Evolutionary conservation across 1,284 basidiomycete species (phyloP), one percentile per base, ranked within the genome.

Genomic region (Xerocomus tenax): DNA sequence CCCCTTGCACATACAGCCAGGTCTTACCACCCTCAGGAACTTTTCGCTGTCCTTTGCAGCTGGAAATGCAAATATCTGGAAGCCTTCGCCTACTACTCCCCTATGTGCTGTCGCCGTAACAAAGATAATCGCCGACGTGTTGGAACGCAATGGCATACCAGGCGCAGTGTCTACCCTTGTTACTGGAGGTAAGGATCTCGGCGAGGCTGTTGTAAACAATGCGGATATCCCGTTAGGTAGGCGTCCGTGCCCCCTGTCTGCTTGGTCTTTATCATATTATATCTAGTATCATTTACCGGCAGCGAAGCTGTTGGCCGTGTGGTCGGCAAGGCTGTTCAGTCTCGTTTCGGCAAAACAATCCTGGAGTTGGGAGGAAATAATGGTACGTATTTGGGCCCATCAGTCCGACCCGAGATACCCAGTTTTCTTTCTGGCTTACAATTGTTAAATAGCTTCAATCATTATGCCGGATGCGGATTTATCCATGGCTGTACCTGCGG

Each of bases 361-460:
- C 76, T 97, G 28, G 94, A 97, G 65, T 75, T 97, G 9, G 93
- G 93, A n/a, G 94, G 94, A 32, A 97, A 98, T 71, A 96, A 96
- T 62, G 86, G 85, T 86, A 63, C 30, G 66, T 45, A 40, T 53
- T 62, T 40, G 25, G 38, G 23, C 9, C 32, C 53, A 45, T 47
- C 51, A 45, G 38, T 38, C 42, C 50, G 49, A 60, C 50, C 51
- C 45, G 45, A 52, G 50, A 51, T 54, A 52, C 52, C 49, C 53
- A 32, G 44, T 49, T 50, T 58, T 47, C 54, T 29, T 40, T 48
- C 29, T 52, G 48, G 59, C 48, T 55, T 55, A 48, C 50, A 54
- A 48, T 41, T 48, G 8, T 45, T 55, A 59, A 56, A 51, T 60
- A 87, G 91, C 92, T 51, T 83, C 91, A 34, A 85, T 96, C 60